A percentile compares a stretch with the other conserved stretches of the same genome.
These are phyloP conservation scores for Mycena polygramma DNA, from an alignment of 768 basidiomycete species.

Conservation along the genomic window DNA sequence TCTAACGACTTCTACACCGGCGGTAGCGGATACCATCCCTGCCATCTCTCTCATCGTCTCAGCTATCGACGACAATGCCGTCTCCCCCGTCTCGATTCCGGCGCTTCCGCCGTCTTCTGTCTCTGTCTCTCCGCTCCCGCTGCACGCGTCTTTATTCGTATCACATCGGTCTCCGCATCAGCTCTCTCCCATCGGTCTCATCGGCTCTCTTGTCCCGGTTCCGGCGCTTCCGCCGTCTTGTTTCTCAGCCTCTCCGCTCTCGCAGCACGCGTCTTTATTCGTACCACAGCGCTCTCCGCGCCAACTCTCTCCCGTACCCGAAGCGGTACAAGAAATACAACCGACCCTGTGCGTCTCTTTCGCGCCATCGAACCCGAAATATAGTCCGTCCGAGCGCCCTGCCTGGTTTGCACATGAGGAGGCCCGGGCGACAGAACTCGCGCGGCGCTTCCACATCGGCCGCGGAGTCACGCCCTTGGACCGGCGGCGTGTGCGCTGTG, in stretches of 20 bases:
- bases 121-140: too few species aligned
- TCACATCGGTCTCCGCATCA: too few species aligned
- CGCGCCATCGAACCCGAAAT: not conserved
- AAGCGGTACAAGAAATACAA: not conserved
- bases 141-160: too few species aligned
- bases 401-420: conserved; percentile 12
- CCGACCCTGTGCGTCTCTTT: not conserved
- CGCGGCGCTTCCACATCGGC: conserved; percentile 3
- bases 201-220: too few species aligned
- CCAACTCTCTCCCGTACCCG: not conserved
- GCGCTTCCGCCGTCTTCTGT: not conserved
- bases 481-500: not conserved
- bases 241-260: too few species aligned
- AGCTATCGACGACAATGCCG: not conserved
- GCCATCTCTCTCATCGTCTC: not conserved
- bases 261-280: too few species aligned
- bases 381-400: not conserved
- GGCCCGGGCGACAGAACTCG: not conserved
- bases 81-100: not conserved
- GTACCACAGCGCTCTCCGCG: too few species aligned
- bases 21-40: not conserved
- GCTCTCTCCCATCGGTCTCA: too few species aligned
- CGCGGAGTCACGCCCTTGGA: not conserved
- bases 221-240: too few species aligned
- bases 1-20: not conserved